Percentiles rank a stretch among this genome's conserved stretches.
phyloP scores from a whole-genome alignment of 2,329 filamentous ascomycete species.

The Diaporthe capsici region DNA sequence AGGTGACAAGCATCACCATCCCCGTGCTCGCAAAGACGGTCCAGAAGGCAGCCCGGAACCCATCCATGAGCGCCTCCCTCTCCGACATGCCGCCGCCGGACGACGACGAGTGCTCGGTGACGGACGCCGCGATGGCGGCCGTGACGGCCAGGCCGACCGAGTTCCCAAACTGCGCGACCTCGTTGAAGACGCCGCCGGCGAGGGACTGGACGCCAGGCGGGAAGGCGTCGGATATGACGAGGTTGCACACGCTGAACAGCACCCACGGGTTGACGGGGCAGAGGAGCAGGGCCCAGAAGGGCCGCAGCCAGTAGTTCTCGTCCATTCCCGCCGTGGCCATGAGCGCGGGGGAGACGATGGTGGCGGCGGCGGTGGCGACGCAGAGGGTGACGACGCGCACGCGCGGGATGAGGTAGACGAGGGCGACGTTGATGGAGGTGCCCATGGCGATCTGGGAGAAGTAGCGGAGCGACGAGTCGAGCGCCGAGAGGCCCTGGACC shows the following conservation, averaged over 20 bases:
- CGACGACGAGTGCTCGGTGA: constrained; percentile 55
- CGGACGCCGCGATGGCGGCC: constrained; percentile 61
- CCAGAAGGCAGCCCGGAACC: constrained; percentile 69
- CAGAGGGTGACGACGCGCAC: constrained; percentile 56
- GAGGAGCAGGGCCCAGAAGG: constrained; percentile 60
- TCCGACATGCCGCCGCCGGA: constrained; percentile 42
- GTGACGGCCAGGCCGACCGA: constrained; percentile 66
- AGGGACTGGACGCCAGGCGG: constrained; percentile 68
- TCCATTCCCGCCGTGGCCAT: constrained; percentile 66
- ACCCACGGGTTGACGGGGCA: constrained; percentile 62
- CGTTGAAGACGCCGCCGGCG: constrained; percentile 73
- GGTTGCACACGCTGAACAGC: constrained; percentile 68
- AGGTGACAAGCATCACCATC: constrained; percentile 54
- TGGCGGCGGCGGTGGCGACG: constrained; percentile 58
- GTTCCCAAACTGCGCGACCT: constrained; percentile 69
- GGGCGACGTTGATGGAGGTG: constrained; percentile 44
- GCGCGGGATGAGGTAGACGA: constrained; percentile 57
- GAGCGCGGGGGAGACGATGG: constrained; percentile 62
- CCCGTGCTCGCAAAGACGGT: constrained; percentile 62
- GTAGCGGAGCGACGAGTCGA: constrained; percentile 63
- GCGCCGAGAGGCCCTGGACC: constrained; percentile 59
- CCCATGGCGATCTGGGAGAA: constrained; percentile 54
- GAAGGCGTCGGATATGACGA: constrained; percentile 69
- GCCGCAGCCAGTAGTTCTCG: constrained; percentile 65
- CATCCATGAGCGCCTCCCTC: constrained; percentile 59